Evolutionary conservation across 148 eudicot genomes (phyloP), one percentile per base, ranked within the genome.

Genomic region (Arbutus unedo): DNA sequence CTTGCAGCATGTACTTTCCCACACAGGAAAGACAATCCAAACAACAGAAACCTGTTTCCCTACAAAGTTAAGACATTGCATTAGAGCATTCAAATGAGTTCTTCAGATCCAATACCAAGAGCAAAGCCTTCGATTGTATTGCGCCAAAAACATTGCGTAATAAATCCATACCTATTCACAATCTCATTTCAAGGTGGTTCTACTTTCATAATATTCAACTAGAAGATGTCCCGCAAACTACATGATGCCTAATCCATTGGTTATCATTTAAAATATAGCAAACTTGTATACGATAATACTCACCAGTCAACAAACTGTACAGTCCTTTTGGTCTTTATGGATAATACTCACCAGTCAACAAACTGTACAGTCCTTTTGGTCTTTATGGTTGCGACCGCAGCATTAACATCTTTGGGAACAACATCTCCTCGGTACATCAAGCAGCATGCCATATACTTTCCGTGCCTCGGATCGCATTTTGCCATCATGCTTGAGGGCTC

Each of bases 261-360:
- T 25, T 11, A 25, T 31, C 50, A 79, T 13, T 31, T 47, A 5
- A 54, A 18, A 54, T 41, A 5, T 8, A 7, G 10, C 41, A 48
- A 48, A 48, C 62, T 6, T 4, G 47, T 48, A 8, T 43, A 44
- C 23, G 4, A 79, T 60, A 13, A 7, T 43, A 41, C 92, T 89
- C 82, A 91, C 93, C 93, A 91, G 84, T 91, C 93, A 81, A 91
- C 93, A 82, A 91, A 91, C 87, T 91, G 93, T 81, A 91, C 93
- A 7, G 93, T 91, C 77, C 93, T 79, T 71, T 91, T 91, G 51
- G 93, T 91, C 82, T 91, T 91, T 81, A 91, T 91, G 45, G 90
- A 79, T 60, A 13, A 7, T 43, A 41, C 92, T 89, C 82, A 91
- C 93, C 93, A 91, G 84, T 91, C 93, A 81, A 91, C 93, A 82